Evolutionary conservation across 345 rosid species (phyloP).

Genomic region (Rhizophora mangle): DNA sequence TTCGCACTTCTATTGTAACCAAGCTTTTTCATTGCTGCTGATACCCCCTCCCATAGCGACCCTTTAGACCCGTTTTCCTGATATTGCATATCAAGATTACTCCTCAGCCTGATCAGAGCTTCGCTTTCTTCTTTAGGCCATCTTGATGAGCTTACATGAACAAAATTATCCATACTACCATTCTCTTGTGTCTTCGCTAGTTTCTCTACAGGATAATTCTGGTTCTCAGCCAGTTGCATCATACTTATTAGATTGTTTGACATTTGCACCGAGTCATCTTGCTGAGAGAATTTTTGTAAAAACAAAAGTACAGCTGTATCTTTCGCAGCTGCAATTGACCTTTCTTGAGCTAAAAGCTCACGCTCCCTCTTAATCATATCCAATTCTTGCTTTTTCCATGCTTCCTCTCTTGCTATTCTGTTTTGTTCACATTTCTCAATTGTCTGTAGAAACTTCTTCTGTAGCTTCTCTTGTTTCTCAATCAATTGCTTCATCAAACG

Average conservation of each 20-base stretch:
- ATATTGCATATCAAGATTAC: conserved; percentile 26
- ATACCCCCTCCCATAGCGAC: conserved; percentile 31
- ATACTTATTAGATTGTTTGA: conserved; percentile 6
- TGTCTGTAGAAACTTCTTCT: conserved; percentile 25
- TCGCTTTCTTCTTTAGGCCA: conserved; percentile 38
- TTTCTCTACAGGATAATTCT: conserved; percentile 11
- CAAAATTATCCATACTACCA: conserved; percentile 9
- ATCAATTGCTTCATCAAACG: conserved; percentile 28
- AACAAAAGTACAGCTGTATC: conserved; percentile 33
- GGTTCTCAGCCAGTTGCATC: conserved; percentile 14
- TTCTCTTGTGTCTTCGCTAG: conserved; percentile 6
- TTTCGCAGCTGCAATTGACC: conserved; percentile 32
- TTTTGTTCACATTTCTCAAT: conserved; percentile 29
- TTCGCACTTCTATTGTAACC: conserved; percentile 29
- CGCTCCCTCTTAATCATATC: conserved; percentile 32
- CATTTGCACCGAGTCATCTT: conserved; percentile 12
- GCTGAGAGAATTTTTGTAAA: conserved; percentile 31
- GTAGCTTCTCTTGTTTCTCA: conserved; percentile 32
- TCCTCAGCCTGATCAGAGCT: conserved; percentile 25
- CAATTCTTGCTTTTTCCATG: conserved; percentile 30
- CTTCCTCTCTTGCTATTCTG: conserved; percentile 31
- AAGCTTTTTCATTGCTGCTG: conserved; percentile 25
- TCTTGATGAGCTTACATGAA: conserved; percentile 22
- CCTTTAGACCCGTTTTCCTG: conserved; percentile 29
- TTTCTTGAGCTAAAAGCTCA: conserved; percentile 22